Percentiles rank a stretch among this genome's conserved stretches.
Conservation (phyloP, 495 filamentous ascomycete genomes). For the Filosporella fistucella region DNA sequence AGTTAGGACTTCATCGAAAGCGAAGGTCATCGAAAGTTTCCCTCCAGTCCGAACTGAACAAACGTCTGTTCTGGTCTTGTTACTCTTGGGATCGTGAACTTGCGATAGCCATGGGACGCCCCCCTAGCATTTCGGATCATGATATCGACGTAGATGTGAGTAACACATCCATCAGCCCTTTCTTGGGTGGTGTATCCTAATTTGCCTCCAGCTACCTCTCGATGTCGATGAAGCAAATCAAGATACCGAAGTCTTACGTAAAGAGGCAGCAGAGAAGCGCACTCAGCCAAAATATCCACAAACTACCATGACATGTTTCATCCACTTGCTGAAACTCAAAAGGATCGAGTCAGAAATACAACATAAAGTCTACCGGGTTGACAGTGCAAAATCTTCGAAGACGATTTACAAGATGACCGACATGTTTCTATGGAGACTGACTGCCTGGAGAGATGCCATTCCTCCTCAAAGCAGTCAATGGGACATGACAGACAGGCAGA, state of each 20-base stretch:
- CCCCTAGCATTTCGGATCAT: conserved; percentile 47
- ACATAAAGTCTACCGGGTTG: conserved; percentile 50
- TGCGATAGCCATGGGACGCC: conserved; percentile 47
- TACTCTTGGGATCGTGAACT: conserved; percentile 50
- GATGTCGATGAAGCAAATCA: conserved; percentile 41
- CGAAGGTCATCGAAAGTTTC: conserved; percentile 39
- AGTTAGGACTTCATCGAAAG: conserved; percentile 49
- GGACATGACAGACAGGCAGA: conserved; percentile 28
- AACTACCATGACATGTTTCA: conserved; percentile 43
- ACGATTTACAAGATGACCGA: conserved; percentile 18
- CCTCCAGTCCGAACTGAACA: conserved; percentile 43
- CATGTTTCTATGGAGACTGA: conserved; percentile 25
- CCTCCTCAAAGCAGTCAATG: conserved; percentile 28
- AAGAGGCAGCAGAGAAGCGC: conserved; percentile 16
- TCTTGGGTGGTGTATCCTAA: background rate
- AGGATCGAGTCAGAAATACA: conserved; percentile 53
- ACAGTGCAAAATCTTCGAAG: conserved; percentile 28
- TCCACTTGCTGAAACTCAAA: conserved; percentile 45
- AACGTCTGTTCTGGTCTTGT: conserved; percentile 49
- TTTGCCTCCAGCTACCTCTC: conserved; percentile 35
- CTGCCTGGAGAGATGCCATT: conserved; percentile 26
- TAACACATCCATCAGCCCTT: background rate
- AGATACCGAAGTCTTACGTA: conserved; percentile 35
- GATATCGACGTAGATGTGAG: conserved; percentile 47
- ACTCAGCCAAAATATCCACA: conserved; percentile 26